Evolutionary conservation across 345 rosid species (phyloP).

Genomic region (Arabis alpina): DNA sequence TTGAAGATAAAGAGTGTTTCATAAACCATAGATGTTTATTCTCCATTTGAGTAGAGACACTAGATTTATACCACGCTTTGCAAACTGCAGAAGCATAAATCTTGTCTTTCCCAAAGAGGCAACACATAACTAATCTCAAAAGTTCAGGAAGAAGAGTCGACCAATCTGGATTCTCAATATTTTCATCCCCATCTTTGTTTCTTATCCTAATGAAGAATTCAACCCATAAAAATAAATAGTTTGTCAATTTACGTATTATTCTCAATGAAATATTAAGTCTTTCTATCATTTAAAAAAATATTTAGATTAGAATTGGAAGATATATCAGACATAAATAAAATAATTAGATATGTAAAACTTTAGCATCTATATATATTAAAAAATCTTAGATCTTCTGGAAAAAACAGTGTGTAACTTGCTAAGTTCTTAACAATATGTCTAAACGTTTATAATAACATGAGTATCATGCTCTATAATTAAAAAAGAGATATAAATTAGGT

Average conservation of each 20-base stretch:
- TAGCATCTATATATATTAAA: not conserved
- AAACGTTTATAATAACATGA: no score
- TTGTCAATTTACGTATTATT: no score
- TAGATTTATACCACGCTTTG: constrained; percentile 58
- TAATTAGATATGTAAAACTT: not conserved
- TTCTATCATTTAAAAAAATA: not conserved
- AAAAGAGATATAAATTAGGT: no score
- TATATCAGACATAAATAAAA: not conserved
- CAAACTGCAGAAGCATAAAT: constrained; percentile 57
- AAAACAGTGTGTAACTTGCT: not conserved
- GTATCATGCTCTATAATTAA: no score
- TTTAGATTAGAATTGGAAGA: not conserved
- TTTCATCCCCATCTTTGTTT: not conserved
- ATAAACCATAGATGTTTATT: constrained; percentile 64
- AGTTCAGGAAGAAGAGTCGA: constrained; percentile 23
- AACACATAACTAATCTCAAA: constrained; percentile 50
- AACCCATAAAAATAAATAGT: not conserved
- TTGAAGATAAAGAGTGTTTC: constrained; percentile 55
- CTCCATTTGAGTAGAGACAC: constrained; percentile 49
- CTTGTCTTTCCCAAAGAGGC: constrained; percentile 51
- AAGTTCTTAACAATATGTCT: no score
- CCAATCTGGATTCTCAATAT: not conserved
- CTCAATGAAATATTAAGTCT: not conserved
- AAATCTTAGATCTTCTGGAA: not conserved
- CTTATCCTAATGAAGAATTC: not conserved